phyloP scores from a whole-genome alignment of 257 asterid species.

The Jasminum sambac region DNA sequence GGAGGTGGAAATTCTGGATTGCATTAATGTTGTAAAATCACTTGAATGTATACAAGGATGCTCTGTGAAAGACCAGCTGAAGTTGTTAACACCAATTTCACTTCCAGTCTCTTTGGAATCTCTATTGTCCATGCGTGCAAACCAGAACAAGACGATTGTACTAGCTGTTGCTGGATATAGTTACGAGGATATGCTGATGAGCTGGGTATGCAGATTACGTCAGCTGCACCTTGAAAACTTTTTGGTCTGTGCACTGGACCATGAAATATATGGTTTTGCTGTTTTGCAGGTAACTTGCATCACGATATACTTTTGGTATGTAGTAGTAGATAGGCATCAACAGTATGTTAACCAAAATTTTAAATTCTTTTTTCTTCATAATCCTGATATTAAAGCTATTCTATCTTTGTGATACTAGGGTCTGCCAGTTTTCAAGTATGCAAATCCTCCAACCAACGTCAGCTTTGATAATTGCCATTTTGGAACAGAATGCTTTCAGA shows the following conservation, averaged over 20 bases:
- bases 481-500: conserved; percentile 89
- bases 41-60: conserved; percentile 38
- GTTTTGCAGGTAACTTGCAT: conserved; percentile 67
- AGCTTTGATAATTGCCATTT: conserved; percentile 94
- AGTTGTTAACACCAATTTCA: conserved; percentile 34
- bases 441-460: conserved; percentile 58
- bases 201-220: conserved; percentile 85
- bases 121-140: conserved; percentile 59
- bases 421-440: conserved; percentile 70
- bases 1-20: conserved; percentile 37
- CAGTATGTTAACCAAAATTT: neutral
- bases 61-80: conserved; percentile 32
- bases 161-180: conserved; percentile 88
- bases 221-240: conserved; percentile 61
- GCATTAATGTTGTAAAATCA: conserved; percentile 46
- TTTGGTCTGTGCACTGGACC: conserved; percentile 80
- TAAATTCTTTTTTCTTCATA: neutral
- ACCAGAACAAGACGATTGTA: conserved; percentile 61
- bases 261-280: conserved; percentile 66
- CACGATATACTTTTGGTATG: neutral
- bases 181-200: conserved; percentile 93
- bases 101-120: conserved; percentile 58
- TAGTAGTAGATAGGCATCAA: neutral
- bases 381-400: neutral
- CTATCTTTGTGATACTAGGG: conserved; percentile 53